These are phyloP conservation scores for Phlebiopsis flavidoalba DNA, from an alignment of 768 basidiomycete species.

Conservation along the genomic window DNA sequence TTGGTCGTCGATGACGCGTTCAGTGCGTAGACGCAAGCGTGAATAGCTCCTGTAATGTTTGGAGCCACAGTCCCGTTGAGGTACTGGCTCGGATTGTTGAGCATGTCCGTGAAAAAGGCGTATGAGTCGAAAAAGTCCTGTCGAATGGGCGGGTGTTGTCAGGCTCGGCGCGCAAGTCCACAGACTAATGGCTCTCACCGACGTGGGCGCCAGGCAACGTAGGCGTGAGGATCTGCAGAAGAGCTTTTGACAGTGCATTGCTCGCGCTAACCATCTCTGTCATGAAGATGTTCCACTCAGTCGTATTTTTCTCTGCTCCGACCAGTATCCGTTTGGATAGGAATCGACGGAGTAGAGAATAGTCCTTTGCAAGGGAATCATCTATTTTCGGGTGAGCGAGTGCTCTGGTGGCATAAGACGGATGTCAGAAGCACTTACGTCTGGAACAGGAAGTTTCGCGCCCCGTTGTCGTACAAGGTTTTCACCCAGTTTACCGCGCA, in stretches of 20 bases:
- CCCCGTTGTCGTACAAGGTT: slow-evolving; percentile 46
- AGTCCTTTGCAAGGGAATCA: slow-evolving; percentile 49
- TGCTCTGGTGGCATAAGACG: not conserved
- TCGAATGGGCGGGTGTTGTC: not conserved
- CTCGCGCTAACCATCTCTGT: slow-evolving; percentile 45
- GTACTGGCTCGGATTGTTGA: slow-evolving; percentile 42
- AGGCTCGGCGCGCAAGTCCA: not conserved
- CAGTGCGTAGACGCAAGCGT: slow-evolving; percentile 41
- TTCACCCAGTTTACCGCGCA: slow-evolving; percentile 57
- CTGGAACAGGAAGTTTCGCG: slow-evolving; percentile 60
- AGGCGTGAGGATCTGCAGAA: slow-evolving; percentile 45
- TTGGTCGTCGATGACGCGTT: slow-evolving; percentile 25
- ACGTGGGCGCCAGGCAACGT: slow-evolving; percentile 47
- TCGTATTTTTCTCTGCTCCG: slow-evolving; percentile 45
- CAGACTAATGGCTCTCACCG: slow-evolving; percentile 30
- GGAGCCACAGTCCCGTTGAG: slow-evolving; percentile 60
- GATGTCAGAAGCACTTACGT: slow-evolving; percentile 33
- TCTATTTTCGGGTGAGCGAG: slow-evolving; percentile 27
- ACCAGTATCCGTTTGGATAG: slow-evolving; percentile 49
- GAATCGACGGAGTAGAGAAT: slow-evolving; percentile 43
- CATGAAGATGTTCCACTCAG: slow-evolving; percentile 55
- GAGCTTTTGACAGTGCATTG: slow-evolving; percentile 46
- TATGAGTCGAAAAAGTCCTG: slow-evolving; percentile 62
- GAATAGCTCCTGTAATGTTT: slow-evolving; percentile 50
- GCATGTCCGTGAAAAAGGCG: slow-evolving; percentile 55